phyloP scores from a whole-genome alignment of 1,284 basidiomycete genomes.

The Anthracocystis walkeri region DNA sequence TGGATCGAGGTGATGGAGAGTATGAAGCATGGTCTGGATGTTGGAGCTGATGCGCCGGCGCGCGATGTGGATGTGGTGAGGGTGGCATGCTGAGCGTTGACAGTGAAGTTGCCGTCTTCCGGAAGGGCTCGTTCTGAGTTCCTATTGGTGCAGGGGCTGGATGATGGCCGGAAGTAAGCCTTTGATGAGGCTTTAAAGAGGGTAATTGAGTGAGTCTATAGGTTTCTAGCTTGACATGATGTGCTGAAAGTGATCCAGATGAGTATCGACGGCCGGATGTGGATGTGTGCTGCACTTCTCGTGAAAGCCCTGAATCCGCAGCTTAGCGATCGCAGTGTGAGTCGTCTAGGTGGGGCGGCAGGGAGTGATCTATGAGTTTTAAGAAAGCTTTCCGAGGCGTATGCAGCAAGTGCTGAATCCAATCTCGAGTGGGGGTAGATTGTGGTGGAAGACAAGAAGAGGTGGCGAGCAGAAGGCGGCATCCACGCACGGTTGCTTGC shows the following conservation, averaged over 20 bases:
- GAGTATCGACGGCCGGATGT: no score
- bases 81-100: slow-evolving; percentile 28
- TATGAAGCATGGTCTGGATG: slow-evolving; percentile 48
- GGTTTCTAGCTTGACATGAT: no score
- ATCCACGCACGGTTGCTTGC: no score
- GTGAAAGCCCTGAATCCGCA: no score
- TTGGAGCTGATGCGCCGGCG: slow-evolving; percentile 51
- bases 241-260: no score
- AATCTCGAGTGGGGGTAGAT: no score
- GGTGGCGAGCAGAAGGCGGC: background rate
- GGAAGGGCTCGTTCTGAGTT: background rate
- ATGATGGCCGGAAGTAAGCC: background rate
- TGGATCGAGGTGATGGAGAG: slow-evolving; percentile 37
- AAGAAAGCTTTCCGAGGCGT: no score
- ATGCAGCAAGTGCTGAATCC: background rate
- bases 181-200: background rate
- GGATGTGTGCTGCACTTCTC: no score
- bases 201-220: no score
- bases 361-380: no score
- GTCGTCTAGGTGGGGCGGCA: no score
- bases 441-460: background rate
- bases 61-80: slow-evolving; percentile 43
- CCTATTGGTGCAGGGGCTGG: background rate
- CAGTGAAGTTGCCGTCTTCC: background rate
- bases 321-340: no score